Base-by-base conservation (phyloP, 2,329 filamentous ascomycete species). In the Pleoardoris graminearum region DNA sequence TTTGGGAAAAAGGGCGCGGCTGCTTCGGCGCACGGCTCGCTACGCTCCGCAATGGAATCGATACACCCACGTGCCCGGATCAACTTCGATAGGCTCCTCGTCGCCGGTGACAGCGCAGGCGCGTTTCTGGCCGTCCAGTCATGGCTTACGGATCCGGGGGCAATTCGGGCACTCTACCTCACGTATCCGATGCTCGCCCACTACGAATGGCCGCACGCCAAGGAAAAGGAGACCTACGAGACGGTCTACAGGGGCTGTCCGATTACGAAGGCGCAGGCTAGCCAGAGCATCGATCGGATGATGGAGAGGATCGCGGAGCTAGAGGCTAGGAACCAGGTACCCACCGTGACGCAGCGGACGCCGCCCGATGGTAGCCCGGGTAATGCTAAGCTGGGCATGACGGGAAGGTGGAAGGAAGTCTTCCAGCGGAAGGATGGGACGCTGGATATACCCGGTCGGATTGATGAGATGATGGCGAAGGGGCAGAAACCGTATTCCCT, bases 41-140 rank as follows among this genome's bases (percentile, higher is more conserved):
- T 14, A 12, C 10, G 4, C n/a, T 12, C 30, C 10, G 11, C 4
- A 10, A 3, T 14, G n/a, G 4, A 10, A 12, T 3, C 30, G 4
- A 4, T 14, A 4, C 30, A 4, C 30, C 30, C 30, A 32, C n/a
- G 16, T 6, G 6, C 48, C 17, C 37, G 37, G n/a, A 39, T 53
- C 6, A 57, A 68, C 44, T 36, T 60, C 0, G 35, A 37, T n/a
- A 50, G 52, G 8, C 36, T 69, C 7, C 51, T 70, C 1, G 59
- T 67, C 0, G 58, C 53, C 1, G 69, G 69, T 11, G 68, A 71
- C 42, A 59, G 51, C 19, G 69, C 69, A 4, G 69, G 69, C 21
- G 68, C 63, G 45, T 68, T 57, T 41, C 53, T 66, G 3, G 66
- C 66, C 2, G 29, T 62, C 1, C 55, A 66, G 39, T 60, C 59